Evolutionary conservation across 1,284 basidiomycete species (phyloP).

Genomic region (Rhodotorula sp.): DNA sequence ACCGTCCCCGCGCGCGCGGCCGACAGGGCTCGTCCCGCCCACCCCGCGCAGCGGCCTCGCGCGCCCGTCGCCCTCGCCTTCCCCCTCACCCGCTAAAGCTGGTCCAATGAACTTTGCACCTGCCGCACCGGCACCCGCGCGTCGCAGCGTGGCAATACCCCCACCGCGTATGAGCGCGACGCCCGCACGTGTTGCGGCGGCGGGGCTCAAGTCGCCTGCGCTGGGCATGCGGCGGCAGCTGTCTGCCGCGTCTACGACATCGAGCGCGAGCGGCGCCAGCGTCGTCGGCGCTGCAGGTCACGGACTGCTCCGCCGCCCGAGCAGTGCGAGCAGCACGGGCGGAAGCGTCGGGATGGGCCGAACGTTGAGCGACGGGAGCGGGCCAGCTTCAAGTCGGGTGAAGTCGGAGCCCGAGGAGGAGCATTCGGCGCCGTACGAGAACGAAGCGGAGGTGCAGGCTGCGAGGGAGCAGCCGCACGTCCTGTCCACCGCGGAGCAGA

Average conservation of each 20-base stretch:
- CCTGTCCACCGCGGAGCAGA: neutral
- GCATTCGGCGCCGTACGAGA: neutral
- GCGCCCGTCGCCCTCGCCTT: neutral
- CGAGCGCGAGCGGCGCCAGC: neutral
- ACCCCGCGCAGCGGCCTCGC: constrained; percentile 6
- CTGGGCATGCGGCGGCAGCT: neutral
- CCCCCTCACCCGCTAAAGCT: constrained; percentile 4
- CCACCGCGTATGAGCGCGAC: neutral
- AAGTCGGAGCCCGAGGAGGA: neutral
- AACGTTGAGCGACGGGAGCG: neutral
- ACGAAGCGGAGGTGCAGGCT: neutral
- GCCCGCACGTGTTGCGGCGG: neutral
- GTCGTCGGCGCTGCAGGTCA: neutral
- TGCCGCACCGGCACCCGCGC: constrained; percentile 7
- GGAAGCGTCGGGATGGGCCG: neutral
- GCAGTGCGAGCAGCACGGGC: neutral
- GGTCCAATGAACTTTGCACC: constrained; percentile 46
- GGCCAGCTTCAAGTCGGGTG: neutral
- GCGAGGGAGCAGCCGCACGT: neutral
- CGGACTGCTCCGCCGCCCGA: neutral
- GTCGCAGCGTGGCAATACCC: neutral
- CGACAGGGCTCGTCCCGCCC: constrained; percentile 7
- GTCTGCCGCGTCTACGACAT: neutral
- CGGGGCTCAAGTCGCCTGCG: neutral
- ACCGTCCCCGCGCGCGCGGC: constrained; percentile 47